Base-by-base conservation (phyloP, 2,329 filamentous ascomycete species). In the Aspergillus luchuensis region DNA sequence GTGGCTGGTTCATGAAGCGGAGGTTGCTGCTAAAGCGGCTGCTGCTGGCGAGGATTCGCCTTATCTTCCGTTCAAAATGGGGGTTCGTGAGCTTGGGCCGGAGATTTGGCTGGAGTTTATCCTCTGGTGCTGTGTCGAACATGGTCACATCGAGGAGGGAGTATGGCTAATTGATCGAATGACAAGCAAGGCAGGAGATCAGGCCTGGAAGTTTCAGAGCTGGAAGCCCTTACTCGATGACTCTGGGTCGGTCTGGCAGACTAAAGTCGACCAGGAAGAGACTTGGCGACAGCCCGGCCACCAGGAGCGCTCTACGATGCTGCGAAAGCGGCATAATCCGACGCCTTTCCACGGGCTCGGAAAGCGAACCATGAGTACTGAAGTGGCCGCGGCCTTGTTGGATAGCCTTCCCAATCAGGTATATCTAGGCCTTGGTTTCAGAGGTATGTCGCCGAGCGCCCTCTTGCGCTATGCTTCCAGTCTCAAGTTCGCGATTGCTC, bases 351-450 rank as follows among this genome's bases (percentile, higher is more conserved):
- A 74, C 30, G 78, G 79, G n/a, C 73, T 80, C 36, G 78, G 76
- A 2, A 61, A 63, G 45, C 72, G 77, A 53, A 86, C 83, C 0
- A 80, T 89, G 66, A 87, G 85, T 67, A 78, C 78, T 45, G 86
- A 89, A 71, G 80, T 88, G 10, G 79, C 87, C 25, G 76, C 80
- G 55, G 82, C 83, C 5, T 79, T 86, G 43, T 74, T 86, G 30
- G 83, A 86, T 66, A 82, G 80, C 15, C 69, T 86, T 13, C 68
- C 82, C 43, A 83, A 81, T 61, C 67, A 71, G 11, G 69, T 81
- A 45, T 78, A 78, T 57, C 66, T 80, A 21, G 81, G 80, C 48
- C 33, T 78, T 66, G 62, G 68, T 63, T 57, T 73, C 72, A 38
- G 73, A 68, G 63, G 67, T 59, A n/a, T 68, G 75, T 56, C 67